A percentile compares a stretch with the other conserved stretches of the same genome.
phyloP scores from a whole-genome alignment of 371 early-diverging fungal genomes.

The Zychaea mexicana region DNA sequence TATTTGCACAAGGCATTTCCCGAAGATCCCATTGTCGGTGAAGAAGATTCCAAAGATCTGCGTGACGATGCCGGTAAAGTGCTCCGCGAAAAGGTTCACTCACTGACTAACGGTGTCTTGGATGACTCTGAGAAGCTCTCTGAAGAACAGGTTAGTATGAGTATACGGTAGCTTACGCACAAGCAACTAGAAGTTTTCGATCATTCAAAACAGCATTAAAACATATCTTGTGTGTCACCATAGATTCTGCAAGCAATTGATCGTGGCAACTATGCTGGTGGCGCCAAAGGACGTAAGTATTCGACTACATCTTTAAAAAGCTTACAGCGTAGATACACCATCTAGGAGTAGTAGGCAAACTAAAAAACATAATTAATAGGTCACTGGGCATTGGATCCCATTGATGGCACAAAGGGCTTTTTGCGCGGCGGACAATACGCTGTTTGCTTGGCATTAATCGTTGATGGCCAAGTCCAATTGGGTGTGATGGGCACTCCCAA shows the following conservation, averaged over 20 bases:
- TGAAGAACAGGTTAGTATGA: conserved; percentile 64
- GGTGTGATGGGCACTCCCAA: conserved; percentile 97
- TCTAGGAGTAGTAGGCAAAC: not conserved
- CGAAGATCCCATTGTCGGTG: conserved; percentile 89
- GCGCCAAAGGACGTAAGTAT: conserved; percentile 71
- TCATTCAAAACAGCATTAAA: too few relatives aligned
- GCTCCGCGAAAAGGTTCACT: conserved; percentile 77
- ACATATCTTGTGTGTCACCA: not conserved
- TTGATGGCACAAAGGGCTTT: conserved; percentile 96
- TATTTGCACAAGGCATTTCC: conserved; percentile 79
- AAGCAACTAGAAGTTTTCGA: too few relatives aligned
- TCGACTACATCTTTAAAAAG: not conserved
- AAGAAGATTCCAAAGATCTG: conserved; percentile 90
- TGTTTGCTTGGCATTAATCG: conserved; percentile 92
- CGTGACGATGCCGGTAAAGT: conserved; percentile 67
- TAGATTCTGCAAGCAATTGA: conserved; percentile 87
- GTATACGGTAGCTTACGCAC: too few relatives aligned
- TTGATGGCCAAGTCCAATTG: conserved; percentile 85
- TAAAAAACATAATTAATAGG: conserved; percentile 18
- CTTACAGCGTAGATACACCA: not conserved
- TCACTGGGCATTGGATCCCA: conserved; percentile 96
- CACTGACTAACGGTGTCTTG: conserved; percentile 77
- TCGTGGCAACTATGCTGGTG: conserved; percentile 86
- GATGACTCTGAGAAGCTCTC: conserved; percentile 50
- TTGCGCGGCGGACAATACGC: conserved; percentile 97